These are phyloP conservation scores for Auricularia sp. DNA, from an alignment of 768 basidiomycete genomes.

Conservation along the genomic window DNA sequence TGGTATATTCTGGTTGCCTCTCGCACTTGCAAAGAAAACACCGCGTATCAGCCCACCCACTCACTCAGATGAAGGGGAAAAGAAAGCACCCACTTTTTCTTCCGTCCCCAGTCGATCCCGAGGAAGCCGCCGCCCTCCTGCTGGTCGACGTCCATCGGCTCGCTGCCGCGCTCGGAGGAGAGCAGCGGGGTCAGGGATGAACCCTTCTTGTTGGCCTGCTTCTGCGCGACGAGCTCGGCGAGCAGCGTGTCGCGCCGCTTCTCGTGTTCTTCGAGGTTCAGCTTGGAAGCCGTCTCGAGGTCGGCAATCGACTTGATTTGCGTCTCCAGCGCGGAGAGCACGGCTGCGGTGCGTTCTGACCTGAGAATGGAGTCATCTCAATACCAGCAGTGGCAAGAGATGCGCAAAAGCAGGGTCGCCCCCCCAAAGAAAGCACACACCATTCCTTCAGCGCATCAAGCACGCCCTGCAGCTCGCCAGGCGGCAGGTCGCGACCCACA, in stretches of 20 bases:
- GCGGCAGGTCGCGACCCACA: slow-evolving; percentile 85
- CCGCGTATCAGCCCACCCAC: not conserved
- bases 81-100: not conserved
- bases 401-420: too few relatives aligned
- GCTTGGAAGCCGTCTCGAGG: not conserved
- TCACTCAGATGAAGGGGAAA: not conserved
- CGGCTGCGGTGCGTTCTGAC: not conserved
- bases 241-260: not conserved
- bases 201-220: not conserved
- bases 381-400: too few relatives aligned
- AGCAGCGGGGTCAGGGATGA: not conserved
- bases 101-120: not conserved
- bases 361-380: not conserved
- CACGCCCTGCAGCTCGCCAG: slow-evolving; percentile 52
- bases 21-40: not conserved
- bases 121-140: not conserved
- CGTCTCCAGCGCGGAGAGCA: not conserved
- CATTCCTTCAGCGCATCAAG: slow-evolving; percentile 57
- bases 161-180: not conserved
- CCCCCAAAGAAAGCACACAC: slow-evolving; percentile 27
- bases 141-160: not conserved
- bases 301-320: not conserved
- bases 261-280: not conserved
- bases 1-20: not conserved
- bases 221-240: not conserved